Conservation (phyloP, 768 basidiomycete species). For the Phlegmacium glaucopus region DNA sequence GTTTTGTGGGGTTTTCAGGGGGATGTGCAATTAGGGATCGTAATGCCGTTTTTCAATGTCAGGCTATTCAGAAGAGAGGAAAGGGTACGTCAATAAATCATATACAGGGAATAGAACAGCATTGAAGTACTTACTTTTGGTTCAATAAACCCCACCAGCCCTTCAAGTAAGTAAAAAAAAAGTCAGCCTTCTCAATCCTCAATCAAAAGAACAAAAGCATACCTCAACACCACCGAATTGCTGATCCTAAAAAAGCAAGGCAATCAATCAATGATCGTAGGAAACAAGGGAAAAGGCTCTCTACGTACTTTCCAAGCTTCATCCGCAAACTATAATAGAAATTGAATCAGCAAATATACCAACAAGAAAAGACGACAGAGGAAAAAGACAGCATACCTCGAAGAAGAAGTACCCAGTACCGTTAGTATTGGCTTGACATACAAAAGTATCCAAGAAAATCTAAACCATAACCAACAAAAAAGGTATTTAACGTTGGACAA, state of each 20-base stretch:
- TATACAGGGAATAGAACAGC: not conserved
- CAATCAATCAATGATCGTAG: slow-evolving; percentile 1
- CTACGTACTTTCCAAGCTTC: slow-evolving; percentile 73
- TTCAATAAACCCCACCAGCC: slow-evolving; percentile 50
- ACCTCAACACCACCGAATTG: slow-evolving; percentile 78
- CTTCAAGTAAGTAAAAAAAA: slow-evolving; percentile 7
- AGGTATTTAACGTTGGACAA: no score
- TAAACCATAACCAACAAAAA: slow-evolving; percentile 25
- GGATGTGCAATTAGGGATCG: slow-evolving; percentile 55
- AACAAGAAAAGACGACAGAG: not conserved
- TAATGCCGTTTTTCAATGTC: slow-evolving; percentile 63
- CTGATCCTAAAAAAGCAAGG: slow-evolving; percentile 31
- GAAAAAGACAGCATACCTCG: slow-evolving; percentile 41
- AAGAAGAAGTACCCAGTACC: slow-evolving; percentile 88
- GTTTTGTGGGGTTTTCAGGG: no score
- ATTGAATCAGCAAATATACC: not conserved
- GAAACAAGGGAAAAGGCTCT: slow-evolving; percentile 2
- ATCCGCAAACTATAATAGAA: slow-evolving; percentile 58
- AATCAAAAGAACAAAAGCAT: not conserved
- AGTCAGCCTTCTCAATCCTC: no score
- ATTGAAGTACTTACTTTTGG: slow-evolving; percentile 29
- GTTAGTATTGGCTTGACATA: slow-evolving; percentile 83
- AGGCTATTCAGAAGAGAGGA: slow-evolving; percentile 37
- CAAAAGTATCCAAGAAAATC: slow-evolving; percentile 81
- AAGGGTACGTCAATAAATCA: not conserved